Base-by-base conservation (phyloP, 2,329 filamentous ascomycete species). In the Aspergillus pseudoglaucus region DNA sequence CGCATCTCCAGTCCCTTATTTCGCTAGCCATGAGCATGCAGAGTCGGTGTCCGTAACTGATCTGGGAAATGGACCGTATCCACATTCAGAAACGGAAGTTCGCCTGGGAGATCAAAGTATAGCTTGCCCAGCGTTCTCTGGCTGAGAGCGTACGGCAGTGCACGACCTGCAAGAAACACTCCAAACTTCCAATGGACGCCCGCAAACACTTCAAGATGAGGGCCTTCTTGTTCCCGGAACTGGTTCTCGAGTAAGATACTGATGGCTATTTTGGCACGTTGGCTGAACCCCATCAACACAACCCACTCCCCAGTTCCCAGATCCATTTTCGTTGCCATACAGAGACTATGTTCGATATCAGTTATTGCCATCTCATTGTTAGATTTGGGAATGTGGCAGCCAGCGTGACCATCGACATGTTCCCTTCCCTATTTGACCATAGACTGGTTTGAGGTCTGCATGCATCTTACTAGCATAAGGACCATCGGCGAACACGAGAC, bases 401-500 rank as follows among this genome's bases (percentile, higher is more conserved):
- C 30, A 32, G 30, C 30, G 30, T n/a, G 14, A 73, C 80, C 80
- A 83, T 15, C 75, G 67, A 22, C 22, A 22, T 22, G 22, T 22
- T 63, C 87, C 90, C 1, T 87, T 86, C 0, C 78, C 85, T 50
- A 74, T 77, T 51, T 81, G 75, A 40, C 76, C 77, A 64, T 87
- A 90, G 4, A 87, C 82, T 12, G 75, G 66, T 17, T 81, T 65
- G 12, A 90, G 79, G 53, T 79, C 83, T 0, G 81, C 75, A 37
- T 84, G 82, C 1, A 85, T 70, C 2, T 73, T 63, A 54, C 80
- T 84, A 48, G 76, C 72, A 64, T 83, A 87, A 1, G 86, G 85
- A 0, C 75, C 87, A 56, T 90, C 80, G 54, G 80, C 81, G 69
- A 85, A 91, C 59, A 86, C 81, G 54, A 90, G 76, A 37, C 87